Conservation (phyloP, 495 filamentous ascomycete species). For the Lentithecium fluviatile region DNA sequence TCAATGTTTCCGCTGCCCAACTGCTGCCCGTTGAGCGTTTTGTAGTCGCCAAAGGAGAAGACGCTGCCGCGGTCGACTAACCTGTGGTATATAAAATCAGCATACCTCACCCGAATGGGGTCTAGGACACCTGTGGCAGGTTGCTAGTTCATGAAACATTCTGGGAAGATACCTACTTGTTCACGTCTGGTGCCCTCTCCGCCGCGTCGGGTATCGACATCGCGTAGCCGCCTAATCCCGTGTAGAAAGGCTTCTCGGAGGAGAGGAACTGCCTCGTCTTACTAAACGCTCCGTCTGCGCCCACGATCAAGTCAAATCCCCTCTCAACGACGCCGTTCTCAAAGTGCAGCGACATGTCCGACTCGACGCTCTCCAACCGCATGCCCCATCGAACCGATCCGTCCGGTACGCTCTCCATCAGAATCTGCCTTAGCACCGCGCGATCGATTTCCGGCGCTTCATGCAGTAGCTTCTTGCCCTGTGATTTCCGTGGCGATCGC, state of each 20-base stretch:
- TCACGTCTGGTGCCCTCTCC: conserved; percentile 39
- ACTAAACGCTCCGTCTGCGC: conserved; percentile 56
- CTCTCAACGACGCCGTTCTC: conserved; percentile 30
- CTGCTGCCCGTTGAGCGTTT: conserved; percentile 48
- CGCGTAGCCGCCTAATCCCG: conserved; percentile 44
- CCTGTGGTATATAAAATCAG: too few relatives aligned
- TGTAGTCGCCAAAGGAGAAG: conserved; percentile 46
- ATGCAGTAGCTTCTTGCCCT: conserved; percentile 26
- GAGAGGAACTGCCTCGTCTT: conserved; percentile 52
- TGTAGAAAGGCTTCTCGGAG: conserved; percentile 50
- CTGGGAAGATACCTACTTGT: too few relatives aligned
- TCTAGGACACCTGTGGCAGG: too few relatives aligned
- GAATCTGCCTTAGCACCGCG: conserved; percentile 19
- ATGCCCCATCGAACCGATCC: conserved; percentile 19
- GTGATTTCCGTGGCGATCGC: conserved; percentile 37
- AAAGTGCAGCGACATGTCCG: conserved; percentile 34
- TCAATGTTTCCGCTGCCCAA: conserved; percentile 49
- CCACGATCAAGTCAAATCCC: conserved; percentile 56
- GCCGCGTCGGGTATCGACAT: conserved; percentile 35
- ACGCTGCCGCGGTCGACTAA: conserved; percentile 50
- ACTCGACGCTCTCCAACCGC: conserved; percentile 26
- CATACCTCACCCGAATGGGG: too few relatives aligned
- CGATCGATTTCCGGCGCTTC: conserved; percentile 34
- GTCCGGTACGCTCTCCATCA: conserved; percentile 21
- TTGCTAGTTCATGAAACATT: too few relatives aligned